Percentiles rank a stretch among this genome's conserved stretches.
Conservation (phyloP, 345 rosid species). For the Lepidium didymum region DNA sequence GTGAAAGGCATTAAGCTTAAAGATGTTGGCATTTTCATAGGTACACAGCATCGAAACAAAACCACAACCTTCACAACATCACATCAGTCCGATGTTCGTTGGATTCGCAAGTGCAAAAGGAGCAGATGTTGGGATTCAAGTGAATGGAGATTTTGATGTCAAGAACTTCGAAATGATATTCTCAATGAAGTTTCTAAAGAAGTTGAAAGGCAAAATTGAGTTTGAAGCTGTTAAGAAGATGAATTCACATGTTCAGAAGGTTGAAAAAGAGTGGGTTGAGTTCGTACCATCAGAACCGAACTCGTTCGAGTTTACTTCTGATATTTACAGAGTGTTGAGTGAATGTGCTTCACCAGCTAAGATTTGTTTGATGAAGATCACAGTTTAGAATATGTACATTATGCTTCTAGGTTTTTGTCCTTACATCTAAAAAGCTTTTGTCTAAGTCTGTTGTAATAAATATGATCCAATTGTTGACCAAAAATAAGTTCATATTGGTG, state of each 20-base stretch:
- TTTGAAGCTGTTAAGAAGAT: slow-evolving; percentile 34
- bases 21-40: slow-evolving; percentile 31
- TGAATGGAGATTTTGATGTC: slow-evolving; percentile 24
- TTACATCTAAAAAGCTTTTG: not conserved
- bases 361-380: slow-evolving; percentile 51
- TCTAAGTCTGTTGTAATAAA: no score
- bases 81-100: slow-evolving; percentile 36
- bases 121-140: slow-evolving; percentile 55
- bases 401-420: not conserved
- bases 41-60: slow-evolving; percentile 31
- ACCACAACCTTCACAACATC: not conserved
- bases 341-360: slow-evolving; percentile 40
- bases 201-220: slow-evolving; percentile 37
- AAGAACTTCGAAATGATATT: slow-evolving; percentile 38
- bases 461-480: no score
- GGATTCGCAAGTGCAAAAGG: slow-evolving; percentile 39
- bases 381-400: slow-evolving; percentile 12
- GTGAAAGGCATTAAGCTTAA: not conserved
- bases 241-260: slow-evolving; percentile 46
- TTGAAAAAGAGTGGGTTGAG: slow-evolving; percentile 60
- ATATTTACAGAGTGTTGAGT: slow-evolving; percentile 45
- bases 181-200: slow-evolving; percentile 41
- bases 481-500: no score
- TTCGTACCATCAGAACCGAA: slow-evolving; percentile 49
- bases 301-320: slow-evolving; percentile 50